phyloP scores from a whole-genome alignment of 1,284 basidiomycete genomes.

The Pholiota adiposa region DNA sequence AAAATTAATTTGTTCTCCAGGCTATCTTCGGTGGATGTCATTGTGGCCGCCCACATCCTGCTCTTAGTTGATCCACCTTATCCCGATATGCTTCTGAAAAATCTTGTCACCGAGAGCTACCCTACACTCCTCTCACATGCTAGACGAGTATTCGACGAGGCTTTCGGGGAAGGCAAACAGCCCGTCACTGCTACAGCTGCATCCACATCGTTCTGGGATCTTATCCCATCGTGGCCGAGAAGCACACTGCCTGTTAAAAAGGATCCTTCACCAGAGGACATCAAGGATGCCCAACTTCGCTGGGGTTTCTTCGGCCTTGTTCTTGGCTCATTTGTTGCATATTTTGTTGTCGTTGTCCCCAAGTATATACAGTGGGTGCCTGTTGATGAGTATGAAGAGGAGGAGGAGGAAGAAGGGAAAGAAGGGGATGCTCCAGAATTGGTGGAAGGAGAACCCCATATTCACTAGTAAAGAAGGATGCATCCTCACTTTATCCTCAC shows the following conservation, averaged over 20 bases:
- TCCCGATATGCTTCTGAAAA: constrained; percentile 61
- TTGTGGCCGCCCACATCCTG: constrained; percentile 69
- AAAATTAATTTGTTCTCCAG: constrained; percentile 36
- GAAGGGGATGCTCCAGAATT: background rate
- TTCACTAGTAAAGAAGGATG: no score
- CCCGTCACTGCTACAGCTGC: constrained; percentile 9
- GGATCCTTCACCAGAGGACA: constrained; percentile 31
- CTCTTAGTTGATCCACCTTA: constrained; percentile 61
- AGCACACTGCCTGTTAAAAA: constrained; percentile 17
- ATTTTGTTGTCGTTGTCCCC: constrained; percentile 30
- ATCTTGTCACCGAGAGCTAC: constrained; percentile 57
- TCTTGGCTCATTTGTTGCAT: constrained; percentile 39
- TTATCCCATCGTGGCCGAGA: constrained; percentile 31
- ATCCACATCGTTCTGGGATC: constrained; percentile 28
- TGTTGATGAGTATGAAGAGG: background rate
- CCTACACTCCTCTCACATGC: constrained; percentile 61
- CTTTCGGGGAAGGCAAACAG: constrained; percentile 25
- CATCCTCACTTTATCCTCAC: no score
- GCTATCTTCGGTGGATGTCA: constrained; percentile 62
- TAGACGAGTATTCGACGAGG: constrained; percentile 44
- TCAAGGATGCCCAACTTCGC: constrained; percentile 36
- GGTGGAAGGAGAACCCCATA: no score
- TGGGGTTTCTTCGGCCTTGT: constrained; percentile 44
- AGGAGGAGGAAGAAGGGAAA: background rate
- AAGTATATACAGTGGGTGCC: constrained; percentile 15